Conservation (phyloP, 176 grass and related monocot genomes). For the Cenchrus americanus region DNA sequence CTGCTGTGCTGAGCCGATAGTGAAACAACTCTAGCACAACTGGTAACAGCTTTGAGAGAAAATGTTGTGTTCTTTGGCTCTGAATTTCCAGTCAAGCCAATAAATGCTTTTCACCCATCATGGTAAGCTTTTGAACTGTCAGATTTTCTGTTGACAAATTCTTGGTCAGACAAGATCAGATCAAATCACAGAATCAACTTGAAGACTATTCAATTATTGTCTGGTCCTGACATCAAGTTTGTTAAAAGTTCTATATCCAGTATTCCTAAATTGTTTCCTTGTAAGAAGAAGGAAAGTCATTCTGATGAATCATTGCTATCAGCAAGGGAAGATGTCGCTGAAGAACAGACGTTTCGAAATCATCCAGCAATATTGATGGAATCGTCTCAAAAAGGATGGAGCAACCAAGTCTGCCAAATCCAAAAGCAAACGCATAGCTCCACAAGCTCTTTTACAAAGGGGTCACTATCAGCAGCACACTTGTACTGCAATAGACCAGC, state of each 20-base stretch:
- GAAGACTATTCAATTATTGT: background rate
- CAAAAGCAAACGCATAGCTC: constrained; percentile 19
- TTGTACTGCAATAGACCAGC: constrained; percentile 15
- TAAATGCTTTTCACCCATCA: constrained; percentile 23
- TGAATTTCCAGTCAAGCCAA: background rate
- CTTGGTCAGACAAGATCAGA: background rate
- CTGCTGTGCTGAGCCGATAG: too few species aligned
- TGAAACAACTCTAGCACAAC: background rate
- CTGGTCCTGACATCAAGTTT: background rate
- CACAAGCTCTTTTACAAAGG: background rate
- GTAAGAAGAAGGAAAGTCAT: constrained; percentile 11
- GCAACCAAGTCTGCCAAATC: constrained; percentile 27
- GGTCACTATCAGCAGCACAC: constrained; percentile 22
- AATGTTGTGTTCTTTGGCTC: background rate
- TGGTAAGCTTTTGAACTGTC: background rate
- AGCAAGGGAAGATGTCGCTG: constrained; percentile 1
- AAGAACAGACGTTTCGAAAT: constrained; percentile 2
- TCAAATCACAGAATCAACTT: background rate
- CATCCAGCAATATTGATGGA: constrained; percentile 1
- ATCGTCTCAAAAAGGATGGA: constrained; percentile 26
- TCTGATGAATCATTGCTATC: constrained; percentile 29
- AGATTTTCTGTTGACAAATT: background rate
- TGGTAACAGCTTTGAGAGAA: background rate
- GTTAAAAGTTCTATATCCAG: background rate
- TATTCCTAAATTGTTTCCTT: constrained; percentile 22